A percentile compares a stretch with the other conserved stretches of the same genome.
Evolutionary conservation across 345 rosid genomes (phyloP).

Genomic region (Bruguiera parviflora): DNA sequence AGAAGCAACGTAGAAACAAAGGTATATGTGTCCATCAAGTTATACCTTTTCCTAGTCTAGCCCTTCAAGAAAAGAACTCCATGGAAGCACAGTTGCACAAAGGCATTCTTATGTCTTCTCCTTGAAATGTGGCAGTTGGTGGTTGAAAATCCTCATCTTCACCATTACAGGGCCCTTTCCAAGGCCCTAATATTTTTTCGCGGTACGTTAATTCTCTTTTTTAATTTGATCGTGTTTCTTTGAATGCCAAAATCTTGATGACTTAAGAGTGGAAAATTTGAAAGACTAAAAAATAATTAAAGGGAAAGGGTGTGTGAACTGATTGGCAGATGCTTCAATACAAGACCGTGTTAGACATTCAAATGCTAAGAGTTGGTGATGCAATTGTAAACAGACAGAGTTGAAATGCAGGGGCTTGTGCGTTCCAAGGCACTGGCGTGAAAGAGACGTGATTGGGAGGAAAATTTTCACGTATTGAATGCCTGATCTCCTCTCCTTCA

Average conservation of each 20-base stretch:
- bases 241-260: no score
- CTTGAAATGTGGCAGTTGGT: neutral
- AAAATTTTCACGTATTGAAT: slow-evolving; percentile 30
- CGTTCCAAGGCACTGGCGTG: neutral
- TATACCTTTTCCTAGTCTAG: neutral
- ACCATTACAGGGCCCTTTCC: slow-evolving; percentile 13
- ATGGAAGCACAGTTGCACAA: neutral
- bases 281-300: no score
- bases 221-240: neutral
- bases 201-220: slow-evolving; percentile 10
- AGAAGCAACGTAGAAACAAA: slow-evolving; percentile 8
- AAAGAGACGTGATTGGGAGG: neutral
- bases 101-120: neutral
- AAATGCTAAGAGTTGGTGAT: neutral
- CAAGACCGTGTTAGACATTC: neutral
- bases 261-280: no score
- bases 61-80: neutral
- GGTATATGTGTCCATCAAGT: neutral
- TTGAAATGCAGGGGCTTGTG: slow-evolving; percentile 42
- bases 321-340: neutral
- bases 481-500: slow-evolving; percentile 25
- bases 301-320: no score
- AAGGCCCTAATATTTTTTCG: slow-evolving; percentile 4
- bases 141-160: slow-evolving; percentile 10
- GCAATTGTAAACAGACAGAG: neutral